phyloP scores from a whole-genome alignment of 139 green algal genomes.

The Tetraselmis chui region DNA sequence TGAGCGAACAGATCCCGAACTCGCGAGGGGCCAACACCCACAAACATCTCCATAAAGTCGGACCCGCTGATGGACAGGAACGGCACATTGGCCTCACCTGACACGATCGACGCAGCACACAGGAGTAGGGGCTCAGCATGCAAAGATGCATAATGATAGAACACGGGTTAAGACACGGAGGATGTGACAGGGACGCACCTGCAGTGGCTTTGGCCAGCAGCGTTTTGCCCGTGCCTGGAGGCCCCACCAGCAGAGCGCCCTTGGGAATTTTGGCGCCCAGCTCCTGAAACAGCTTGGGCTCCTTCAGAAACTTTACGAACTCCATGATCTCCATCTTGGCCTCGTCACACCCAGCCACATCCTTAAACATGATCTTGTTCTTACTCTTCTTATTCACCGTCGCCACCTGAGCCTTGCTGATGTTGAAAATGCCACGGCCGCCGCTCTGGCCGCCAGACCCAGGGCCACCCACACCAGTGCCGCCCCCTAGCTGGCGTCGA shows the following conservation, averaged over 20 bases:
- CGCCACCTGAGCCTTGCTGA: conserved; percentile 65
- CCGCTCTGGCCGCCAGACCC: conserved; percentile 31
- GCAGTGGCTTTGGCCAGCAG: conserved; percentile 94
- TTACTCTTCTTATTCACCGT: conserved; percentile 86
- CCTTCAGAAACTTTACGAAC: conserved; percentile 95
- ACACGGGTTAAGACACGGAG: too few species aligned
- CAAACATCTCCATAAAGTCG: conserved; percentile 87
- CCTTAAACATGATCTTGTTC: conserved; percentile 81
- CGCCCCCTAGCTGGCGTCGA: conserved; percentile 50
- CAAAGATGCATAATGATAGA: too few species aligned
- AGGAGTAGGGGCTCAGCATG: too few species aligned
- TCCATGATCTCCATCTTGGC: conserved; percentile 96
- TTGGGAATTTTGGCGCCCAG: conserved; percentile 89
- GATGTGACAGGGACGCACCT: conserved; percentile 17
- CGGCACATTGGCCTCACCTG: conserved; percentile 83
- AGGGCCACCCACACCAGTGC: conserved; percentile 29
- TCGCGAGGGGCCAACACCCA: conserved; percentile 82
- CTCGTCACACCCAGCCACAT: conserved; percentile 95
- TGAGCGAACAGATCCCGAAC: conserved; percentile 94
- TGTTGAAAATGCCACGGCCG: conserved; percentile 80
- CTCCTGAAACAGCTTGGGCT: conserved; percentile 71
- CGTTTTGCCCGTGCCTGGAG: conserved; percentile 91
- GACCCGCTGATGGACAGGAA: conserved; percentile 77
- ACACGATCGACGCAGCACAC: too few species aligned
- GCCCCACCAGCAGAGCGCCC: conserved; percentile 81